These are phyloP conservation scores for Didymella arachidicola DNA, from an alignment of 2,329 filamentous ascomycete genomes.

Conservation along the genomic window DNA sequence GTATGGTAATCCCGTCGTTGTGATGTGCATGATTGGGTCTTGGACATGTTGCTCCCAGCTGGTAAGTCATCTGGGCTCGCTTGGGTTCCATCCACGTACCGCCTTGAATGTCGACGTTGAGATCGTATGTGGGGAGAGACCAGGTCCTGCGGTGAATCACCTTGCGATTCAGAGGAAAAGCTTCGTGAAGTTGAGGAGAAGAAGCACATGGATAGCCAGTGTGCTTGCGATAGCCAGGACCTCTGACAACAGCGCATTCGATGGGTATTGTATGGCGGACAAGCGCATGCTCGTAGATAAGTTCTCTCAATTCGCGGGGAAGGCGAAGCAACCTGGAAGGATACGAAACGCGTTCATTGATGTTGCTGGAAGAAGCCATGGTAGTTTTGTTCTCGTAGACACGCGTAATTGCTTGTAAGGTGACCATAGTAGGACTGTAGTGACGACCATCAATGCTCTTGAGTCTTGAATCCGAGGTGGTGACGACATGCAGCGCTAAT, in stretches of 20 bases:
- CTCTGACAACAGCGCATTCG: slow-evolving; percentile 21
- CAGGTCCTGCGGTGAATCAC: slow-evolving; percentile 26
- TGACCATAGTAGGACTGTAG: neutral
- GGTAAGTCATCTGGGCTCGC: slow-evolving; percentile 33
- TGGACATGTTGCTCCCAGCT: slow-evolving; percentile 13
- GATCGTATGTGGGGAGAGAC: slow-evolving; percentile 28
- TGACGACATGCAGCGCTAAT: slow-evolving; percentile 10
- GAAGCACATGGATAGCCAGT: slow-evolving; percentile 11
- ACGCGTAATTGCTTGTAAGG: neutral
- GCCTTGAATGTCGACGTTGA: slow-evolving; percentile 21
- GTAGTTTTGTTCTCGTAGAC: neutral
- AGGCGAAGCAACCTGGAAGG: slow-evolving; percentile 10
- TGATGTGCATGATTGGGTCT: neutral
- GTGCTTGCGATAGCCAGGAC: slow-evolving; percentile 8
- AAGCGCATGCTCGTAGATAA: slow-evolving; percentile 31
- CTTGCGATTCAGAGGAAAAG: slow-evolving; percentile 19
- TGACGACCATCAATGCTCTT: slow-evolving; percentile 1
- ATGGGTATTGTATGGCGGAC: slow-evolving; percentile 27
- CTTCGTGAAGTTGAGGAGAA: slow-evolving; percentile 16
- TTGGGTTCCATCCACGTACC: slow-evolving; percentile 21
- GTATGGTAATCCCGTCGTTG: slow-evolving; percentile 13
- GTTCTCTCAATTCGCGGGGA: slow-evolving; percentile 33
- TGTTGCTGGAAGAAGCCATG: neutral
- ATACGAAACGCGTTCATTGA: neutral
- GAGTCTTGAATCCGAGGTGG: neutral